Conservation (phyloP, 2,329 filamentous ascomycete species). For the Mycocentrospora acerina region DNA sequence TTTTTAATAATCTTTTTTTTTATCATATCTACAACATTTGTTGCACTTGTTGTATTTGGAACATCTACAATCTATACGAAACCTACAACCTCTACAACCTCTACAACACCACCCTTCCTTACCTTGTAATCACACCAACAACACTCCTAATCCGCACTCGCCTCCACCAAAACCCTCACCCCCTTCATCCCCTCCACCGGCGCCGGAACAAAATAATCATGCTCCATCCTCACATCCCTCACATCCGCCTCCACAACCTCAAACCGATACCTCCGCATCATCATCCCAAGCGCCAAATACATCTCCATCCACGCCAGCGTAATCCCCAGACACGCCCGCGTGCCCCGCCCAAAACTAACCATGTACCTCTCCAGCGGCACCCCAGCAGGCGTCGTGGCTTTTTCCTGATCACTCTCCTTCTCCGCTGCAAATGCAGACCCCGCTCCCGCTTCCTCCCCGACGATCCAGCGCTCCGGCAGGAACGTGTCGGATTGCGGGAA, state of each 20-base stretch:
- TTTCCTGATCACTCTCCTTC: no score
- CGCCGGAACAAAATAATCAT: constrained; percentile 45
- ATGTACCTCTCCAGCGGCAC: constrained; percentile 43
- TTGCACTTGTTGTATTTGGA: no score
- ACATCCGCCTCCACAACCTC: constrained; percentile 32
- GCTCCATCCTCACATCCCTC: constrained; percentile 33
- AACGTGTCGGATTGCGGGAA: constrained; percentile 41
- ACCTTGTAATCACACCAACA: no score
- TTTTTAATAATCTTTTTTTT: no score
- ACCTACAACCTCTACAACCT: no score
- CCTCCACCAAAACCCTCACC: constrained; percentile 35
- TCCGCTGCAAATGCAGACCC: no score
- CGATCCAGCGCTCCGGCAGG: constrained; percentile 47
- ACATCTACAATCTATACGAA: no score
- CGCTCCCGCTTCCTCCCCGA: constrained; percentile 10
- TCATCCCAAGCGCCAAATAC: constrained; percentile 35
- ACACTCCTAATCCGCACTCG: constrained; percentile 22
- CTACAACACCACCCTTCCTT: no score
- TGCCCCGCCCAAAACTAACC: constrained; percentile 46
- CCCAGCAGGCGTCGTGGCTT: constrained; percentile 31
- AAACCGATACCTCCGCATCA: constrained; percentile 37
- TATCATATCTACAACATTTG: no score
- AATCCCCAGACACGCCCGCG: constrained; percentile 46
- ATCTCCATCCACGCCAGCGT: constrained; percentile 41
- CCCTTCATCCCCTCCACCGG: constrained; percentile 37